Evolutionary conservation across 306 rosid species (phyloP).

Genomic region (Ceratonia siliqua): DNA sequence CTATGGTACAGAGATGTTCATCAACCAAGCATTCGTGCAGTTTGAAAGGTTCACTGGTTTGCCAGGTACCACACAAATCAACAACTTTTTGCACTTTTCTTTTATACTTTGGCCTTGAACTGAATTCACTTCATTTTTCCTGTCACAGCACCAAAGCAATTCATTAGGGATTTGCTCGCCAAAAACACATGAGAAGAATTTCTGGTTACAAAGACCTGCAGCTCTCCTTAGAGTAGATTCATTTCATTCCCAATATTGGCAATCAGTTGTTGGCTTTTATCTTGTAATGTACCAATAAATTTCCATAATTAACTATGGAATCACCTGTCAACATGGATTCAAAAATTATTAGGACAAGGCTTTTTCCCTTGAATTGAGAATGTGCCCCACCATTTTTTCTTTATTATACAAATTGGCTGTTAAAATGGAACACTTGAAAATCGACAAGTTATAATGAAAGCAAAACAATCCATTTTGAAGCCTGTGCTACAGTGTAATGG

Average conservation of each 20-base stretch:
- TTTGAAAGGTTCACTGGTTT: conserved; percentile 58
- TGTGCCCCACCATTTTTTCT: not conserved
- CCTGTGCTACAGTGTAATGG: no score
- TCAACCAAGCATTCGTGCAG: conserved; percentile 70
- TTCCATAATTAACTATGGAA: not conserved
- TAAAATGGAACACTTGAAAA: no score
- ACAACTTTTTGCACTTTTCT: not conserved
- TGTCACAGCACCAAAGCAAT: conserved; percentile 63
- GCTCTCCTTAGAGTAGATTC: not conserved
- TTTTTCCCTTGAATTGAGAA: not conserved
- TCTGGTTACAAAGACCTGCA: not conserved
- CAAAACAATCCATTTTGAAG: no score
- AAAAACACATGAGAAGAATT: conserved; percentile 36
- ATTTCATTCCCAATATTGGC: not conserved
- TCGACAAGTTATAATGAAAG: no score
- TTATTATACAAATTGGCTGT: not conserved
- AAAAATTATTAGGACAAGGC: not conserved
- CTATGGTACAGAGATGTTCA: conserved; percentile 70
- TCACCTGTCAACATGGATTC: not conserved
- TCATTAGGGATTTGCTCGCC: conserved; percentile 50
- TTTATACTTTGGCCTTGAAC: not conserved
- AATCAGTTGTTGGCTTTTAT: conserved; percentile 4
- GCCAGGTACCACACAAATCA: conserved; percentile 44
- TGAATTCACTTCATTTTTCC: not conserved
- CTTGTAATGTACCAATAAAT: not conserved